A percentile compares a stretch with the other conserved stretches of the same genome.
Evolutionary conservation across 208 protist species (phyloP).

Genomic region (Leishmania major): DNA sequence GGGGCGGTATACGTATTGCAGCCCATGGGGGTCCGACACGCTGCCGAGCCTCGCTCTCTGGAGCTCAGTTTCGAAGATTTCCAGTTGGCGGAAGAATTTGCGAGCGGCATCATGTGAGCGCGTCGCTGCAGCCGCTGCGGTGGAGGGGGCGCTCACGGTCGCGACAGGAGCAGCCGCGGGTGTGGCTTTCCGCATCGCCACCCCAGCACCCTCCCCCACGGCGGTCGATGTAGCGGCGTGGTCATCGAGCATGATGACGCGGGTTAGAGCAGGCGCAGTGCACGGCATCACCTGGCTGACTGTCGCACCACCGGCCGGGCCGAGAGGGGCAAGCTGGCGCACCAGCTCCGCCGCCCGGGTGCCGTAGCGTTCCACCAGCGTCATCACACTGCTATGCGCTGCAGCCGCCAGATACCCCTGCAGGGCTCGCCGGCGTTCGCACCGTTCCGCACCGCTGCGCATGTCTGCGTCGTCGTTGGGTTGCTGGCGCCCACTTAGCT

Average conservation of each 20-base stretch:
- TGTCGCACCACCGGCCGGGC: constrained; percentile 22
- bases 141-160: background rate
- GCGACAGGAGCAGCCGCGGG: background rate
- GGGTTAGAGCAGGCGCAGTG: constrained; percentile 22
- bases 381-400: constrained; percentile 6
- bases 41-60: constrained; percentile 4
- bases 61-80: constrained; percentile 25
- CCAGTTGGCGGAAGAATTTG: constrained; percentile 31
- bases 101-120: constrained; percentile 8
- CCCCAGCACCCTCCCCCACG: background rate
- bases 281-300: constrained; percentile 19
- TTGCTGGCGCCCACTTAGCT: background rate
- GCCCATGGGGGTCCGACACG: constrained; percentile 7
- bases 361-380: constrained; percentile 20
- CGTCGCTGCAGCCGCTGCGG: background rate
- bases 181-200: background rate
- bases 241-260: constrained; percentile 14
- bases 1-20: constrained; percentile 25
- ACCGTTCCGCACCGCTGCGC: background rate
- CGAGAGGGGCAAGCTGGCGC: constrained; percentile 29
- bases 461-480: background rate
- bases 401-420: background rate
- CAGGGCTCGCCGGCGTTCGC: background rate
- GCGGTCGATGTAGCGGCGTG: background rate
- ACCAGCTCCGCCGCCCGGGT: constrained; percentile 24